These are phyloP conservation scores for Saturnispora galanensis DNA, from an alignment of 805 yeast species.

Conservation along the genomic window DNA sequence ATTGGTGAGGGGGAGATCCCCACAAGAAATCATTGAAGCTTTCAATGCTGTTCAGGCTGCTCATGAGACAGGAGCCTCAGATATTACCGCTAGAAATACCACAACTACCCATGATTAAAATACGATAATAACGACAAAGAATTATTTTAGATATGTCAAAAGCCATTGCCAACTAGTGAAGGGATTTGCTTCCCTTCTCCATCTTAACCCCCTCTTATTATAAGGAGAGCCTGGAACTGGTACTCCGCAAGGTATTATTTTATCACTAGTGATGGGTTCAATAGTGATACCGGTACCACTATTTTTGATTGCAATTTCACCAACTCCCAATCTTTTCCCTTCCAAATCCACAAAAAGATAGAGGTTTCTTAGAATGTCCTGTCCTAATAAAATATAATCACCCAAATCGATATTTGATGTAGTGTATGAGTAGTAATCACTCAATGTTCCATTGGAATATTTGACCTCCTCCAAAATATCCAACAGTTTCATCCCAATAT, in stretches of 20 bases:
- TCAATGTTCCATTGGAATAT: not conserved
- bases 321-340: conserved; percentile 2
- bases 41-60: conserved; percentile 44
- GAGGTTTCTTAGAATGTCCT: conserved; percentile 48
- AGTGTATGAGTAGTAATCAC: not conserved
- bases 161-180: conserved; percentile 5
- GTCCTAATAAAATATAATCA: conserved; percentile 40
- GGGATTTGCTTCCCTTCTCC: not conserved
- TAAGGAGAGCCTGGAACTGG: not conserved
- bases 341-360: conserved; percentile 58
- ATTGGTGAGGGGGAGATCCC: conserved; percentile 62
- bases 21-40: conserved; percentile 63
- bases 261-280: no score
- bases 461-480: not conserved
- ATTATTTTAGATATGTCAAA: not conserved
- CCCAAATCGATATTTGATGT: not conserved
- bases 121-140: not conserved
- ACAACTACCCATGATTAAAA: not conserved
- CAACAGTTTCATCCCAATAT: not conserved
- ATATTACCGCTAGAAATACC: not conserved
- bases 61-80: not conserved
- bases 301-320: not conserved
- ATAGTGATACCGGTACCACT: not conserved
- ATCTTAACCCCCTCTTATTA: not conserved
- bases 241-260: not conserved